Base-by-base conservation (phyloP, 176 grass and related monocot species). In the Bonia amplexicaulis region DNA sequence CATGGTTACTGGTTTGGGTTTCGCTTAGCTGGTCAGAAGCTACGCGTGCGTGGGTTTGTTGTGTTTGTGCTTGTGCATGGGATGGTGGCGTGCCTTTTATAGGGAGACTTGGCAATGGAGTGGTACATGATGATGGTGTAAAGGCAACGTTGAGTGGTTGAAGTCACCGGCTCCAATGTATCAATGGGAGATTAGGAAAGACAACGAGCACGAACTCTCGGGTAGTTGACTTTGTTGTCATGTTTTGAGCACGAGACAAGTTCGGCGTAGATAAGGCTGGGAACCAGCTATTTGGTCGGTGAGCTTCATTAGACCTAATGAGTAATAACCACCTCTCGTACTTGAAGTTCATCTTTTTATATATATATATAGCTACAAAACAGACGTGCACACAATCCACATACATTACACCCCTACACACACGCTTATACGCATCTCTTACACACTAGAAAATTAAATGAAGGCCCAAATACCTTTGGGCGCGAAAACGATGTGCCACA, bases 131-230 rank as follows among this genome's bases (percentile, higher is more conserved):
- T 80, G 80, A 69, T 14, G 80, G 25, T 71, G 67, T 78, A 74
- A 79, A 80, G 80, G 68, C 51, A 61, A 69, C 6, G 74, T 77
- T 69, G 75, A 84, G 89, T 90, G 67, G 89, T 84, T 90, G 69
- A 62, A 78, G 51, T 16, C 82, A 90, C 84, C 85, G 6, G 85
- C 35, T 90, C 89, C 89, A 90, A 80, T 87, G 74, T 44, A 20
- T 42, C 79, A 67, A 61, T 84, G 60, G 66, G 79, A 58, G 69
- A 89, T 80, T 80, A 89, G 39, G 69, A 80, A 52, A 74, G 5
- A 20, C n/a, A 27, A 80, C 12, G 26, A 66, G 66, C 35, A 66
- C 5, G 65, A 46, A 46, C 48, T 52, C 68, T 74, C 0, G 60
- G 8, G 79, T 39, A 62, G 57, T 60, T 25, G 57, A 25, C 22